phyloP scores from a whole-genome alignment of 805 yeast genomes.

The Barnettozyma pratensis region DNA sequence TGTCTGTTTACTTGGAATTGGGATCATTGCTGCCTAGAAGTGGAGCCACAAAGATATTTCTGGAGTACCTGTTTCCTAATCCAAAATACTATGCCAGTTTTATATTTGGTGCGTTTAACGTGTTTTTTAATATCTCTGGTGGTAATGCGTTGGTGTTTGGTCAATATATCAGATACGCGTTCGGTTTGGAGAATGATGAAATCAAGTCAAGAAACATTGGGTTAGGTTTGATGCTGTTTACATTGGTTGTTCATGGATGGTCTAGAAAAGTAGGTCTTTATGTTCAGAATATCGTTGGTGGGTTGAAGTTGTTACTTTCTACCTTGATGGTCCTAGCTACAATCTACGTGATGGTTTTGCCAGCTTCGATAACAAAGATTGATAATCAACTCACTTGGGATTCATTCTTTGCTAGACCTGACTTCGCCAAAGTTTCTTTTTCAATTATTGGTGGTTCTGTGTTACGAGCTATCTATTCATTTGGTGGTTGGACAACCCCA shows the following conservation, averaged over 20 bases:
- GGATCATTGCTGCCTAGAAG: conserved; percentile 65
- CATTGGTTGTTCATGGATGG: conserved; percentile 45
- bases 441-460: conserved; percentile 48
- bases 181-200: conserved; percentile 33
- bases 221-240: conserved; percentile 29
- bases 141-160: conserved; percentile 55
- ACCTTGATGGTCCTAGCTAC: conserved; percentile 51
- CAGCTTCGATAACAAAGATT: conserved; percentile 38
- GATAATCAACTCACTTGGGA: conserved; percentile 37
- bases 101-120: conserved; percentile 33
- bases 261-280: conserved; percentile 53
- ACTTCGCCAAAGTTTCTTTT: conserved; percentile 26
- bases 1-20: conserved; percentile 58
- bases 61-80: conserved; percentile 55
- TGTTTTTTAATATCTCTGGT: conserved; percentile 49
- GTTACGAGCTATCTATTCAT: conserved; percentile 50
- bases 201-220: conserved; percentile 37
- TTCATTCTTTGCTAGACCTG: conserved; percentile 28
- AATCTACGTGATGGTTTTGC: conserved; percentile 45
- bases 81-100: conserved; percentile 53
- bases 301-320: conserved; percentile 49
- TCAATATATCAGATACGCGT: conserved; percentile 44
- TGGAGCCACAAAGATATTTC: conserved; percentile 67
- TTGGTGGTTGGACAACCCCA: conserved; percentile 55
- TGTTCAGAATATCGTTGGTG: conserved; percentile 58